These are phyloP conservation scores for Suillus cothurnatus DNA, from an alignment of 768 basidiomycete genomes.

Conservation along the genomic window DNA sequence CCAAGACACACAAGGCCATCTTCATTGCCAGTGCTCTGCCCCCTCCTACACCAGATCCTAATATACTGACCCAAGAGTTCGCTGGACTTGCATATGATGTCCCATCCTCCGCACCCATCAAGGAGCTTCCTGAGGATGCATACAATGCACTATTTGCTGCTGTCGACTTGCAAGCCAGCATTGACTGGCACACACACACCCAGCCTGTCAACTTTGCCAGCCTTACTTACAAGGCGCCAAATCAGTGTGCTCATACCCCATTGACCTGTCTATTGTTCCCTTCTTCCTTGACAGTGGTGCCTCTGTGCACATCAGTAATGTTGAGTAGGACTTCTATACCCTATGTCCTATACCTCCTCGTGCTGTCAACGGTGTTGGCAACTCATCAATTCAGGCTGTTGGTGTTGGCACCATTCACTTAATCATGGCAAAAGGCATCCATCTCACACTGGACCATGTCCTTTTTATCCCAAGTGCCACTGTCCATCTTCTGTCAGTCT, in stretches of 20 bases:
- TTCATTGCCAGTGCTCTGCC: neutral
- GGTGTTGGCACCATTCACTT: conserved; percentile 31
- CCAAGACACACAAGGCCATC: neutral
- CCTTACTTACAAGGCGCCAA: conserved; percentile 5
- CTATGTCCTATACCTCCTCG: conserved; percentile 25
- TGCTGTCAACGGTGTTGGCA: conserved; percentile 31
- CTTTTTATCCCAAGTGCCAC: conserved; percentile 21
- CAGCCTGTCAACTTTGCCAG: neutral
- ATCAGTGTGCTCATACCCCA: neutral
- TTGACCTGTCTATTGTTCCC: neutral
- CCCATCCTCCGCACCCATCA: too few relatives aligned
- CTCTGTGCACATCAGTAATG: conserved; percentile 25
- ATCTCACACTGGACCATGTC: conserved; percentile 14
- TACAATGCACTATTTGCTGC: neutral
- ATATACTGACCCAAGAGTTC: too few relatives aligned
- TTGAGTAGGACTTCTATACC: conserved; percentile 24
- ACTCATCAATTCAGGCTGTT: conserved; percentile 25
- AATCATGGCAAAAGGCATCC: conserved; percentile 11
- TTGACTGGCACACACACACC: neutral
- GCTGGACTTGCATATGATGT: too few relatives aligned
- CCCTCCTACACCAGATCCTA: too few relatives aligned
- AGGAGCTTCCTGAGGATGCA: neutral
- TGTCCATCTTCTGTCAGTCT: conserved; percentile 26
- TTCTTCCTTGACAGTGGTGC: conserved; percentile 34
- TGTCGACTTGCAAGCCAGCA: neutral